Percentiles rank a stretch among this genome's conserved stretches.
phyloP scores from a whole-genome alignment of 129 eudicot species.

The Daucus carota region DNA sequence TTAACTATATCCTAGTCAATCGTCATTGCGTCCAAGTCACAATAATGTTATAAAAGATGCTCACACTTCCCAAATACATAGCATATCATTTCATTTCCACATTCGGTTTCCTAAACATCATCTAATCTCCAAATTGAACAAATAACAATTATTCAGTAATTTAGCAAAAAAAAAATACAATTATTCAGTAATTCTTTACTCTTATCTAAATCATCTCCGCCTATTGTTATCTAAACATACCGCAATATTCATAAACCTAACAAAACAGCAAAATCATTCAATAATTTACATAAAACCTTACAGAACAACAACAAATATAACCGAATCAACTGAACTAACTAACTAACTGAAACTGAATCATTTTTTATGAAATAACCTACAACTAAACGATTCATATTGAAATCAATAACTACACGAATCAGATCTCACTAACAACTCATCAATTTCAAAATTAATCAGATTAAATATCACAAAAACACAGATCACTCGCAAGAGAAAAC shows the following conservation, averaged over 20 bases:
- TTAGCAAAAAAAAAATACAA: too few species aligned
- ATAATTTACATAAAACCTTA: not conserved
- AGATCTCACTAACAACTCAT: not conserved
- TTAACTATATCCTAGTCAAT: not conserved
- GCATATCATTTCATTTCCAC: not conserved
- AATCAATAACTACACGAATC: not conserved
- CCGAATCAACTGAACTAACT: not conserved
- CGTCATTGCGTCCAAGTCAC: not conserved
- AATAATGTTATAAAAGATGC: not conserved
- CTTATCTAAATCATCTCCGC: too few species aligned
- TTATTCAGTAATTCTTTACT: too few species aligned
- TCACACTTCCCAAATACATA: not conserved
- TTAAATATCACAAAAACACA: not conserved
- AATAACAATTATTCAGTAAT: not conserved
- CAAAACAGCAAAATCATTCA: not conserved
- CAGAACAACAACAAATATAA: not conserved
- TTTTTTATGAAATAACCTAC: not conserved
- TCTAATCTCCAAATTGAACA: not conserved
- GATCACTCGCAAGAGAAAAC: slow-evolving; percentile 31
- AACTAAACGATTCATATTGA: not conserved
- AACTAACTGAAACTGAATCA: not conserved
- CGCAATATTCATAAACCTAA: not conserved
- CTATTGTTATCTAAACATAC: not conserved
- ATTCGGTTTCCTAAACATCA: not conserved
- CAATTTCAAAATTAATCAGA: not conserved